A percentile compares a stretch with the other conserved stretches of the same genome.
phyloP scores from a whole-genome alignment of 1,284 basidiomycete genomes.

The Cryptococcus jaspeensis region DNA sequence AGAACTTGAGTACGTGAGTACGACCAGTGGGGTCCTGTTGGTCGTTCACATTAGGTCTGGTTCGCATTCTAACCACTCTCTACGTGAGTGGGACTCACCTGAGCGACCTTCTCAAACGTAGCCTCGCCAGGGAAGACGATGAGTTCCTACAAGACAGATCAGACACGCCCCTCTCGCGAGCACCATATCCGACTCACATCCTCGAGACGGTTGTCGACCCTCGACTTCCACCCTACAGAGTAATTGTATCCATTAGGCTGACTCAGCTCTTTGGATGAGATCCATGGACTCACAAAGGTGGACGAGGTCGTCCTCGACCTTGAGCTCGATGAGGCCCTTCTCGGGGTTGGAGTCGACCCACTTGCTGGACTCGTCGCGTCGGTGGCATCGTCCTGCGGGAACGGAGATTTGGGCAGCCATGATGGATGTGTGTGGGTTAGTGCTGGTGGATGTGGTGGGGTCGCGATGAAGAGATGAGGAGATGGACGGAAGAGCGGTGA shows the following conservation, averaged over 20 bases:
- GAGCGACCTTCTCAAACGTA: conserved; percentile 42
- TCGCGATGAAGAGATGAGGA: no score
- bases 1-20: conserved; percentile 49
- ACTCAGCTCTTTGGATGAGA: neutral
- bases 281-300: conserved; percentile 36
- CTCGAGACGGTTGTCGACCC: conserved; percentile 29
- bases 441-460: neutral
- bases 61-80: neutral
- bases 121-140: conserved; percentile 53
- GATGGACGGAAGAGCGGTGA: no score
- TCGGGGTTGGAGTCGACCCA: conserved; percentile 49
- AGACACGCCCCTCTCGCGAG: neutral
- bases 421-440: neutral
- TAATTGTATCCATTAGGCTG: neutral
- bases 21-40: conserved; percentile 41
- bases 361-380: conserved; percentile 37
- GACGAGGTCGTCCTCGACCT: conserved; percentile 44
- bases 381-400: conserved; percentile 43
- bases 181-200: conserved; percentile 33
- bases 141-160: conserved; percentile 31
- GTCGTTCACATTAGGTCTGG: neutral
- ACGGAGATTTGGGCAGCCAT: conserved; percentile 39
- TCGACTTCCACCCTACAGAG: conserved; percentile 41
- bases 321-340: conserved; percentile 45
- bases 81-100: conserved; percentile 21